These are phyloP conservation scores for Thelephora terrestris DNA, from an alignment of 1,284 basidiomycete species.

Conservation along the genomic window DNA sequence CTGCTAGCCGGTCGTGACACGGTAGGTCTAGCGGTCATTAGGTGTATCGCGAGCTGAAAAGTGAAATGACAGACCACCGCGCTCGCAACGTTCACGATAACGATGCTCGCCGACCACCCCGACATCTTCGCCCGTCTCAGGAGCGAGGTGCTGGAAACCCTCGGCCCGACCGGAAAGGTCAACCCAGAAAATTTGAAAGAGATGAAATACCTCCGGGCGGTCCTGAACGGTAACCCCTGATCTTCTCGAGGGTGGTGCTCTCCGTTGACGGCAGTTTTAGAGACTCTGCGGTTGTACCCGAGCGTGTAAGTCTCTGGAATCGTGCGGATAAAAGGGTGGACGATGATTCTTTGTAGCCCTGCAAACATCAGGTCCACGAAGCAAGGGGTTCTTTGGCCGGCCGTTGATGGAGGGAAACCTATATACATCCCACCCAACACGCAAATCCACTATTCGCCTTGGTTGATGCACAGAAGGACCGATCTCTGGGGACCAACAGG, in stretches of 20 bases:
- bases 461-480: not conserved
- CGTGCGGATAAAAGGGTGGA: not conserved
- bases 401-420: not conserved
- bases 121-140: not conserved
- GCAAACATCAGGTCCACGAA: not conserved
- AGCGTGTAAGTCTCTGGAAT: not conserved
- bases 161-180: not conserved
- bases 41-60: not conserved
- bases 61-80: not conserved
- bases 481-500: not conserved
- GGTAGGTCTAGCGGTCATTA: conserved; percentile 18
- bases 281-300: not conserved
- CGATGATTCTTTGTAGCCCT: not conserved
- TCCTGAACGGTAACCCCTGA: not conserved
- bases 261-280: not conserved
- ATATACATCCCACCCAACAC: not conserved
- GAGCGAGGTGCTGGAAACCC: not conserved
- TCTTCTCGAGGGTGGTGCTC: not conserved
- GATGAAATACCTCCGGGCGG: not conserved
- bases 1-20: conserved; percentile 43
- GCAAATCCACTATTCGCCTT: not conserved
- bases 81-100: not conserved
- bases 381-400: not conserved
- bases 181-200: not conserved
- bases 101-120: not conserved